Evolutionary conservation across 805 yeast genomes (phyloP).

Genomic region (Candida jianshihensis): DNA sequence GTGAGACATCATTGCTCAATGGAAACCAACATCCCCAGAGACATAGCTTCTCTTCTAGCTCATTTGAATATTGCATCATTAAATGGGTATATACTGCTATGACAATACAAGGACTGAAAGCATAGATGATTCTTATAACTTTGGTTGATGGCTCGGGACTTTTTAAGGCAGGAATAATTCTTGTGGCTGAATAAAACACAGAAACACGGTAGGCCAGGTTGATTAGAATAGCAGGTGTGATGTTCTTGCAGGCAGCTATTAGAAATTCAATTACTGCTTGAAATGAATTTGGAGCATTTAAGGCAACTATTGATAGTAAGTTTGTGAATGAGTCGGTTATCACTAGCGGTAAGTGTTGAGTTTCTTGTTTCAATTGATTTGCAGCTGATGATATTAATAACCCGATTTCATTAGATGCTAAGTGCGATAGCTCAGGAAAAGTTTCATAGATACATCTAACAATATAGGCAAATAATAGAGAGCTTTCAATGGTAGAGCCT

Average conservation of each 20-base stretch:
- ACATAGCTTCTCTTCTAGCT: constrained; percentile 54
- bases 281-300: constrained; percentile 21
- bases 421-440: constrained; percentile 76
- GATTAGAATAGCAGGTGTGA: constrained; percentile 74
- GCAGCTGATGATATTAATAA: constrained; percentile 30
- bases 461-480: constrained; percentile 80
- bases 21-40: constrained; percentile 49
- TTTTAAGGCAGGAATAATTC: constrained; percentile 78
- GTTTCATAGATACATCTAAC: constrained; percentile 91
- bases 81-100: constrained; percentile 94
- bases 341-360: constrained; percentile 23
- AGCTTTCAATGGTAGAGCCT: constrained; percentile 88
- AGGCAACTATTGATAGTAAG: constrained; percentile 13
- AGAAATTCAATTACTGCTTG: constrained; percentile 34
- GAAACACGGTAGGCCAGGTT: constrained; percentile 80
- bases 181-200: constrained; percentile 87
- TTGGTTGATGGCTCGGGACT: constrained; percentile 22
- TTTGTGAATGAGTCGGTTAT: constrained; percentile 21
- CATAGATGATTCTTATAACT: constrained; percentile 54
- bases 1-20: not conserved
- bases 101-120: constrained; percentile 89
- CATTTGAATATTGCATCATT: constrained; percentile 74
- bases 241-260: constrained; percentile 40
- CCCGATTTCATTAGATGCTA: constrained; percentile 36
- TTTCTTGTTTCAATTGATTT: constrained; percentile 26